Evolutionary conservation across 2,329 filamentous ascomycete genomes (phyloP).

Genomic region (Calonectria hawksworthii): DNA sequence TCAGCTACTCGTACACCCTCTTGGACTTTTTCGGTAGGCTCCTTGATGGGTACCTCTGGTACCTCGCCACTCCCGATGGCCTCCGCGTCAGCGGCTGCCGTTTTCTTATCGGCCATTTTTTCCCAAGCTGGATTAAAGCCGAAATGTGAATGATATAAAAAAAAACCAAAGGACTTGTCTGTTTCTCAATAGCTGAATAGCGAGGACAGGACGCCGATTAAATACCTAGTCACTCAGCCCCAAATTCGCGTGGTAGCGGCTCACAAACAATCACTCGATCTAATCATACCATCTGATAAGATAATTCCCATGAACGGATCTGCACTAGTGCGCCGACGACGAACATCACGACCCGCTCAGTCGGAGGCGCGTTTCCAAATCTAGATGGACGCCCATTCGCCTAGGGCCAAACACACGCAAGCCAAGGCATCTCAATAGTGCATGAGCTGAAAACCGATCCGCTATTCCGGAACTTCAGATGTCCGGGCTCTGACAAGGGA

Average conservation of each 20-base stretch:
- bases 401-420: neutral
- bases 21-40: neutral
- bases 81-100: neutral
- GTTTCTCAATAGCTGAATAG: neutral
- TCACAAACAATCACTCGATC: neutral
- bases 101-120: neutral
- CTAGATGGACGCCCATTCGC: neutral
- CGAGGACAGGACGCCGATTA: neutral
- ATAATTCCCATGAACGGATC: neutral
- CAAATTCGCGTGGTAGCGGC: neutral
- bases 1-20: constrained; percentile 6
- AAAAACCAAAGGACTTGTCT: neutral
- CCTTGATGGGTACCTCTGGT: neutral
- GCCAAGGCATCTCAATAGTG: neutral
- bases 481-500: neutral
- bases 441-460: neutral
- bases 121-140: no score
- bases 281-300: constrained; percentile 4
- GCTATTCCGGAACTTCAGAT: neutral
- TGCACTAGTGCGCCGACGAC: neutral
- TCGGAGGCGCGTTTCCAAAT: neutral
- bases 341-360: constrained; percentile 11
- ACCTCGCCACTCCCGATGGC: neutral
- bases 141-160: neutral
- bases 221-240: neutral